phyloP scores from a whole-genome alignment of 176 grass and related monocot species.

The Carex myosuroides region DNA sequence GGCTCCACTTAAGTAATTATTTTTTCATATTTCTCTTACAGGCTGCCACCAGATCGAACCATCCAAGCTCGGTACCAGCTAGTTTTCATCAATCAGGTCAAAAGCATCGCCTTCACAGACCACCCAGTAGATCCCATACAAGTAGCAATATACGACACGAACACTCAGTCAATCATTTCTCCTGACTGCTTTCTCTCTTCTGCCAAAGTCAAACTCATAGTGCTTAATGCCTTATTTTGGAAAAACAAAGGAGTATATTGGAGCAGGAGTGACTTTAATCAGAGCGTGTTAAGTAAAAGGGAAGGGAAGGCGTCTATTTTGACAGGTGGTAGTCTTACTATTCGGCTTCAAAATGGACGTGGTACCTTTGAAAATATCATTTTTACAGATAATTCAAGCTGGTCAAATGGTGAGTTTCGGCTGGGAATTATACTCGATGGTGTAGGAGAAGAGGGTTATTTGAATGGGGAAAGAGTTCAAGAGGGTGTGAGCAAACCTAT shows the following conservation, averaged over 20 bases:
- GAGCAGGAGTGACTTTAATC: background rate
- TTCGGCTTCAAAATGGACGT: background rate
- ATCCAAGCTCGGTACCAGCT: background rate
- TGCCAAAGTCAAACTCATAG: constrained; percentile 1
- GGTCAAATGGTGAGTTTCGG: background rate
- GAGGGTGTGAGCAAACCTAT: constrained; percentile 1
- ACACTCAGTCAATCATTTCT: background rate
- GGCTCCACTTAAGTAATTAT: background rate
- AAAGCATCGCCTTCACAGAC: background rate
- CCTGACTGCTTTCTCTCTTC: background rate
- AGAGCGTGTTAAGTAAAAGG: background rate
- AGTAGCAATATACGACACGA: background rate
- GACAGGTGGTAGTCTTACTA: background rate
- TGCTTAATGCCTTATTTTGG: background rate
- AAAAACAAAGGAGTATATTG: background rate
- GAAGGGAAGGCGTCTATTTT: background rate
- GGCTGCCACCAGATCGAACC: background rate
- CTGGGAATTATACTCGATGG: background rate
- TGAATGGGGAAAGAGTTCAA: background rate
- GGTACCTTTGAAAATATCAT: background rate
- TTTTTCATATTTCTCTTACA: background rate
- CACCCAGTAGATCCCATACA: background rate
- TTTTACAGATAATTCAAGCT: constrained; percentile 1
- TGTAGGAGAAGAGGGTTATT: background rate
- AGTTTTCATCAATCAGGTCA: background rate